Evolutionary conservation across 2,329 filamentous ascomycete genomes (phyloP).

Genomic region (Aureobasidium sp.): DNA sequence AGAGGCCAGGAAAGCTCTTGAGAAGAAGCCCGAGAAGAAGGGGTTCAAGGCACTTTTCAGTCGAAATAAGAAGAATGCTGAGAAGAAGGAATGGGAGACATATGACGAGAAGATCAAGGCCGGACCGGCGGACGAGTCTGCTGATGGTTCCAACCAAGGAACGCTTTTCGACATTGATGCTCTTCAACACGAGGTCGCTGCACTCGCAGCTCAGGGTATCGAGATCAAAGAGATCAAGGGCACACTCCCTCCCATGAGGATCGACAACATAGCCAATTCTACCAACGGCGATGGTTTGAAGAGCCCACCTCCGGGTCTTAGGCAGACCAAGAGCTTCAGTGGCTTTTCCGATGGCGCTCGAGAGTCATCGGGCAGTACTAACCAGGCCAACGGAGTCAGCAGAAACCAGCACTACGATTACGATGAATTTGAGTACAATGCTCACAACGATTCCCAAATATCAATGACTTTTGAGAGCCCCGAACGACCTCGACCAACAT

Average conservation of each 20-base stretch:
- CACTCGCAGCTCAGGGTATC: constrained; percentile 63
- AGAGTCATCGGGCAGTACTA: constrained; percentile 12
- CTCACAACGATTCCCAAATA: constrained; percentile 33
- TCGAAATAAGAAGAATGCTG: constrained; percentile 63
- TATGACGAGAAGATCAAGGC: constrained; percentile 63
- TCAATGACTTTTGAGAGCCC: constrained; percentile 35
- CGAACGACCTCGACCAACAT: constrained; percentile 11
- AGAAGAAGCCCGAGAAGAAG: constrained; percentile 64
- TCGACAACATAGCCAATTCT: constrained; percentile 35
- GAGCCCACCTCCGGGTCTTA: constrained; percentile 21
- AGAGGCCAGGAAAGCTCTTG: constrained; percentile 78
- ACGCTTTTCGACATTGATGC: constrained; percentile 95
- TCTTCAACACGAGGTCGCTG: constrained; percentile 60
- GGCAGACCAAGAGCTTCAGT: constrained; percentile 39
- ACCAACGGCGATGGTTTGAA: background rate
- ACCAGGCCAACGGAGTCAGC: background rate
- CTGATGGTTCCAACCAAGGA: constrained; percentile 37
- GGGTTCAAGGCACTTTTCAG: constrained; percentile 68
- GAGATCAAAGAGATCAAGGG: constrained; percentile 84
- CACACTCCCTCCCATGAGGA: constrained; percentile 82
- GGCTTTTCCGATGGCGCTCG: constrained; percentile 8
- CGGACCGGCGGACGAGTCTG: constrained; percentile 31
- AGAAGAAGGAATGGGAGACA: constrained; percentile 89
- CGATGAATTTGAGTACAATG: constrained; percentile 28
- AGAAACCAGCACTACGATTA: constrained; percentile 19